A percentile compares a stretch with the other conserved stretches of the same genome.
Conservation (phyloP, 176 grass and related monocot species). For the Ensete ventricosum region DNA sequence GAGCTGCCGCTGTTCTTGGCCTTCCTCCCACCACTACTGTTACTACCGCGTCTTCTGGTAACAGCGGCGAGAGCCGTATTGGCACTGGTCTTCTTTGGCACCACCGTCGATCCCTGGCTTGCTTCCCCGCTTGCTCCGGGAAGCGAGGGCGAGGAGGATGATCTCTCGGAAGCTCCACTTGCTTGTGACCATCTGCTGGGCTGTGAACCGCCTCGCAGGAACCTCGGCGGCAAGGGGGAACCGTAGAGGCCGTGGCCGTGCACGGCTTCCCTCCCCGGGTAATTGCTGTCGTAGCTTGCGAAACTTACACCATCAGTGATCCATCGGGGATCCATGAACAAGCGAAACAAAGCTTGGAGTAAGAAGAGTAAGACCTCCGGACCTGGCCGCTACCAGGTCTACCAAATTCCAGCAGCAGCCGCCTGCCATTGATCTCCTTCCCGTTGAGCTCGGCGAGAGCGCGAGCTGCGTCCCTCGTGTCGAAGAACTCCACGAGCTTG, state of each 20-base stretch:
- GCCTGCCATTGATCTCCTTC: slow-evolving; percentile 61
- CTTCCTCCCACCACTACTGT: slow-evolving; percentile 8
- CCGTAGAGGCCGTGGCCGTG: not conserved
- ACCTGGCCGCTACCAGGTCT: slow-evolving; percentile 16
- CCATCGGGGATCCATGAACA: not conserved
- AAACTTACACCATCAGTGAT: not conserved
- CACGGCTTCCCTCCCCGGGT: not conserved
- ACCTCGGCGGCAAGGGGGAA: slow-evolving; percentile 5
- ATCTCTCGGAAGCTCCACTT: slow-evolving; percentile 10
- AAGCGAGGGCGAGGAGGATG: slow-evolving; percentile 19
- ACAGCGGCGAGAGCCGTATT: not conserved
- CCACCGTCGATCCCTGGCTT: slow-evolving; percentile 14
- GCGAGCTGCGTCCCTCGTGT: slow-evolving; percentile 62
- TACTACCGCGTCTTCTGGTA: not conserved
- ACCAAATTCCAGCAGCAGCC: slow-evolving; percentile 59
- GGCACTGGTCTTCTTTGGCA: slow-evolving; percentile 7
- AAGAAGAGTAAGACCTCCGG: slow-evolving; percentile 21
- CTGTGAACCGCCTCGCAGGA: not conserved
- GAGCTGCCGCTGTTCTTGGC: slow-evolving; percentile 20
- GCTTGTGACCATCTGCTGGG: slow-evolving; percentile 8
- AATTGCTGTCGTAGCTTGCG: not conserved
- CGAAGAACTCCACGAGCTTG: slow-evolving; percentile 95
- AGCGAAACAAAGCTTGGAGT: not conserved
- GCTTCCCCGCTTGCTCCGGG: not conserved
- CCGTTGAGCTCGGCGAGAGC: slow-evolving; percentile 72